Base-by-base conservation (phyloP, 345 rosid species). In the Chamaenerion angustifolium region DNA sequence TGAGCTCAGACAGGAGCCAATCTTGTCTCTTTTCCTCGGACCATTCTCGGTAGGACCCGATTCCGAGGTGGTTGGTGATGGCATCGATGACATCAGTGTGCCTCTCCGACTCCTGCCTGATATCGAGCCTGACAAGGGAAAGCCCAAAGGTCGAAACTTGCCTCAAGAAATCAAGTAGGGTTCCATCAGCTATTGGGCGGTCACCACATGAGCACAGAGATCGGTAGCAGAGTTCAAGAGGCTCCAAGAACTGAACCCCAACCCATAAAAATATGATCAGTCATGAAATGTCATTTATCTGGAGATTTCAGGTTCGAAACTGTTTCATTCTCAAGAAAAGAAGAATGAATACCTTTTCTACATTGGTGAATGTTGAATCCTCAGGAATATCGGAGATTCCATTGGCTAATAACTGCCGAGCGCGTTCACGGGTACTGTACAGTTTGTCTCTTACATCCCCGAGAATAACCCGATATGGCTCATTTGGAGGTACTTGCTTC, bases 81-180 rank as follows among this genome's bases (percentile, higher is more conserved):
- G 98, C 96, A 66, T 92, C 83, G 42, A 92, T 68, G 16, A 84
- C 95, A 71, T 92, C 96, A 1, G 96, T 77, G 59, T 92, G 98
- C 61, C 96, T 64, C 10, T 87, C 96, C 11, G 98, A 87, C 62
- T 92, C 98, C 65, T 92, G 98, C 27, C 96, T 73, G 49, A 92
- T 82, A 59, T 92, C 98, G 9, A 92, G 93, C 62, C 95, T 80
- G 16, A 92, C 98, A 25, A 92, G 82, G 8, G 93, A 79, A 49
- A 92, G 98, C 18, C 98, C 98, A 59, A 92, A 92, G 43, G 98
- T 92, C 0, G 98, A 92, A 48, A 84, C 98, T 74, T 92, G 95
- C 18, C 96, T 75, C 56, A 92, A 61, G 81, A 92, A 92, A 68
- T 92, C 98, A 15, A 92, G 94, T 12, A 92, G 81, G 81, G 93